Conservation (phyloP, 371 early-diverging fungal species). For the Batrachochytrium dendrobatidis region DNA sequence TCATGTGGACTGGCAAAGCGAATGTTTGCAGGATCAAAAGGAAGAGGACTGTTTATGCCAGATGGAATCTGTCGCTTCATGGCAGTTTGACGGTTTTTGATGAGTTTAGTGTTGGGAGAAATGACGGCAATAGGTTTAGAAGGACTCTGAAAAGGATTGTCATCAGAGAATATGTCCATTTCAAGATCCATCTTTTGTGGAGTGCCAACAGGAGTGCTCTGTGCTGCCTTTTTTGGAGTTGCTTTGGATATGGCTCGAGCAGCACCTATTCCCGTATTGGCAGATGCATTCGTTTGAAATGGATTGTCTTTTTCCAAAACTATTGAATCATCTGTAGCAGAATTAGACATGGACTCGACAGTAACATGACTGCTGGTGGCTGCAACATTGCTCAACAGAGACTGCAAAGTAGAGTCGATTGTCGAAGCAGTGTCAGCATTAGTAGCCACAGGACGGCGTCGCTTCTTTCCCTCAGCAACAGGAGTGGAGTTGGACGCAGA, state of each 20-base stretch:
- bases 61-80: conserved; percentile 21
- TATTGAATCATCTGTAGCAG: no score
- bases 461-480: conserved; percentile 2
- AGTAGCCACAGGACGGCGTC: not conserved
- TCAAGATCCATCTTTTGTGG: not conserved
- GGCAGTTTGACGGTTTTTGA: conserved; percentile 18
- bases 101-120: conserved; percentile 9
- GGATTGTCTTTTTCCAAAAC: no score
- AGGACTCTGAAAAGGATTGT: conserved; percentile 18
- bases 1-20: no score
- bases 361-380: no score
- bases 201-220: not conserved
- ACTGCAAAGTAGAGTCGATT: no score
- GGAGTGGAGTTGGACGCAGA: not conserved
- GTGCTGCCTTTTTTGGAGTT: not conserved
- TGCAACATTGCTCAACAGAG: not conserved
- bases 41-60: conserved; percentile 15
- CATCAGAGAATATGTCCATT: conserved; percentile 9
- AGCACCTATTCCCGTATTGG: no score
- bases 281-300: no score
- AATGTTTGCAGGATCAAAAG: no score
- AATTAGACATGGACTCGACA: no score
- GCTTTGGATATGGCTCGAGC: no score
- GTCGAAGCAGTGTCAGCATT: no score
- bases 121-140: not conserved